Conservation (phyloP, 2,329 filamentous ascomycete genomes). For the Exophiala calicioides region DNA sequence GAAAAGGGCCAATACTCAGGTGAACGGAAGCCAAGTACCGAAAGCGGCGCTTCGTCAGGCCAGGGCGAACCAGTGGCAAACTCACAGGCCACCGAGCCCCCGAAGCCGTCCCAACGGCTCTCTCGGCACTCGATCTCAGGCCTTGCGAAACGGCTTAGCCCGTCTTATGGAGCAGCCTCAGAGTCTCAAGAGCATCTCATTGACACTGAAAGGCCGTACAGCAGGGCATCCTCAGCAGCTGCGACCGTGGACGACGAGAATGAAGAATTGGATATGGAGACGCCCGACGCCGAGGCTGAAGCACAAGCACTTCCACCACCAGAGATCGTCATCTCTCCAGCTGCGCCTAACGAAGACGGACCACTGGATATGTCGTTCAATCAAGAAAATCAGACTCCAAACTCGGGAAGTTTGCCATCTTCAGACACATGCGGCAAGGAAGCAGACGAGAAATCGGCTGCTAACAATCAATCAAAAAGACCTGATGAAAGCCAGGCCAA, state of each 20-base stretch:
- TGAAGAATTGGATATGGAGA: constrained; percentile 22
- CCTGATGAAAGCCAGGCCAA: not conserved
- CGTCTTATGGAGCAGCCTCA: constrained; percentile 9
- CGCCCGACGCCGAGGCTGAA: constrained; percentile 29
- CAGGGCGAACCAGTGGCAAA: not conserved
- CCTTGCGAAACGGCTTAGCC: constrained; percentile 18
- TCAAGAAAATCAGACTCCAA: not conserved
- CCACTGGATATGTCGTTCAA: not conserved
- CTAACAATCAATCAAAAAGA: not conserved
- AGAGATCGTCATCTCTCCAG: constrained; percentile 27
- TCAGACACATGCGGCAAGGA: not conserved
- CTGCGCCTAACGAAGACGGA: not conserved
- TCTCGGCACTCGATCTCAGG: constrained; percentile 23
- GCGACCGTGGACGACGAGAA: constrained; percentile 30
- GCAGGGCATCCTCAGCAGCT: constrained; percentile 30
- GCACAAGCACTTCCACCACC: constrained; percentile 35
- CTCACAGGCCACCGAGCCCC: not conserved
- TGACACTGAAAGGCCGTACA: constrained; percentile 16
- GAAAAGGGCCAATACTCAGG: constrained; percentile 64
- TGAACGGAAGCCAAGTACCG: constrained; percentile 8
- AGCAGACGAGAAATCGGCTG: not conserved
- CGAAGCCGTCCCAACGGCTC: constrained; percentile 15
- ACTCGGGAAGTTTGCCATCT: not conserved
- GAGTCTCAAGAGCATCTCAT: constrained; percentile 29
- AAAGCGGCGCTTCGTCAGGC: not conserved